Percentiles rank a stretch among this genome's conserved stretches.
phyloP scores from a whole-genome alignment of 2,329 filamentous ascomycete species.

The Aureobasidium subglaciale region DNA sequence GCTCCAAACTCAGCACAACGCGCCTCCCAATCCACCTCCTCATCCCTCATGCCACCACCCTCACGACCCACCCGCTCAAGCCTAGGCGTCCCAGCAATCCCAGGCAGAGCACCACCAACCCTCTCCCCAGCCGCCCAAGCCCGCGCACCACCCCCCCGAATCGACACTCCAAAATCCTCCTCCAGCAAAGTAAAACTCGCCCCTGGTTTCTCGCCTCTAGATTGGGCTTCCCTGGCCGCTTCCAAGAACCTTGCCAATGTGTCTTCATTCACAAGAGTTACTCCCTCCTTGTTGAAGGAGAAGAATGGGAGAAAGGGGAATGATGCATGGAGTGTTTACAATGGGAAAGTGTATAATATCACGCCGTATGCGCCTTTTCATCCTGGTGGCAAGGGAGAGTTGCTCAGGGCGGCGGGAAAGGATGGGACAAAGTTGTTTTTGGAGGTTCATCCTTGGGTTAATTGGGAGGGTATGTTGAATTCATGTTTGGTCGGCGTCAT shows the following conservation, averaged over 20 bases:
- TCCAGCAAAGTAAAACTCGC: constrained; percentile 65
- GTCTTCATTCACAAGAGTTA: constrained; percentile 59
- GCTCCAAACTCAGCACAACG: constrained; percentile 41
- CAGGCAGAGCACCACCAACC: constrained; percentile 38
- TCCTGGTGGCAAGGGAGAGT: constrained; percentile 73
- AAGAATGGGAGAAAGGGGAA: constrained; percentile 73
- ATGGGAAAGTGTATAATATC: constrained; percentile 90
- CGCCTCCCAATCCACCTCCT: constrained; percentile 28
- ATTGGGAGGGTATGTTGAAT: constrained; percentile 59
- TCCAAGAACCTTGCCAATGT: constrained; percentile 45
- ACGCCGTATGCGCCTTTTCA: constrained; percentile 85
- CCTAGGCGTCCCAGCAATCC: constrained; percentile 36
- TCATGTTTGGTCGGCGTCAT: constrained; percentile 56
- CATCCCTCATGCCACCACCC: constrained; percentile 26
- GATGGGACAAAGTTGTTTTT: constrained; percentile 58
- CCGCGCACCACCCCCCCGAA: constrained; percentile 25
- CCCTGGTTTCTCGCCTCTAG: constrained; percentile 89
- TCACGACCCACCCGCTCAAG: constrained; percentile 16
- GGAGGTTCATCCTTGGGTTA: constrained; percentile 61
- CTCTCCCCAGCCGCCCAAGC: constrained; percentile 26
- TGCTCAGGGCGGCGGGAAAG: constrained; percentile 71
- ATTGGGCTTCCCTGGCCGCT: constrained; percentile 85
- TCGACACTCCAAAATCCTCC: constrained; percentile 35
- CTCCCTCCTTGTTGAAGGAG: constrained; percentile 68
- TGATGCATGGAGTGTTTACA: constrained; percentile 85